These are phyloP conservation scores for Colletotrichum abscissum DNA, from an alignment of 2,329 filamentous ascomycete species.

Conservation along the genomic window DNA sequence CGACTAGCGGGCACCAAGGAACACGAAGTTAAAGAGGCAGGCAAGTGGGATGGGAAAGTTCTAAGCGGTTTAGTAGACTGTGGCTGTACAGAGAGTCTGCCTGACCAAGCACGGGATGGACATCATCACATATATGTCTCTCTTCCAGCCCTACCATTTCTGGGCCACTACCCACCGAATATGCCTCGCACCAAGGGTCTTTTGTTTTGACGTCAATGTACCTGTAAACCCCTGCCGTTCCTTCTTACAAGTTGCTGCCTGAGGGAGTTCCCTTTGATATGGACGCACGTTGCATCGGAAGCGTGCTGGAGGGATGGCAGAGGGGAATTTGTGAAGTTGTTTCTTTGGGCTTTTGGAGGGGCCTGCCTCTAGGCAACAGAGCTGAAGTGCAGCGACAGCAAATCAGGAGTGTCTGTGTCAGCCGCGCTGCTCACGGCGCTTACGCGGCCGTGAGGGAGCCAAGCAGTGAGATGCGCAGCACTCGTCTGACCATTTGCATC, in stretches of 20 bases:
- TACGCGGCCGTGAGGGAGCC: conserved; percentile 29
- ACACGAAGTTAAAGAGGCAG: neutral
- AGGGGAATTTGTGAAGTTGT: neutral
- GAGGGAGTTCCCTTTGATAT: neutral
- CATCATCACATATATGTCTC: neutral
- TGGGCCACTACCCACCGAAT: neutral
- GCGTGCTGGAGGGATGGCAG: neutral
- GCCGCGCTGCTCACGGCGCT: conserved; percentile 29
- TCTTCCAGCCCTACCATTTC: neutral
- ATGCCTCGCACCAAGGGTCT: neutral
- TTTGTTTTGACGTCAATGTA: neutral
- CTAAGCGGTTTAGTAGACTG: neutral
- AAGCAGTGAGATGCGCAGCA: conserved; percentile 7
- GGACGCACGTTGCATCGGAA: neutral
- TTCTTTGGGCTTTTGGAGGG: neutral
- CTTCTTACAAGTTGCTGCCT: neutral
- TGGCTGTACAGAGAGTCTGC: conserved; percentile 6
- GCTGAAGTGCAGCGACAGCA: conserved; percentile 1
- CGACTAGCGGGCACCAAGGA: neutral
- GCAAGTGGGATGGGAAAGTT: neutral
- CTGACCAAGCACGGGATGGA: neutral
- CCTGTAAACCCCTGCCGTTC: neutral
- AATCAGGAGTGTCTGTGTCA: neutral
- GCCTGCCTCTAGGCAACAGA: conserved; percentile 22
- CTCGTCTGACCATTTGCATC: neutral